Percentiles rank a stretch among this genome's conserved stretches.
Evolutionary conservation across 1,139 yeast genomes (phyloP).

Genomic region (Kodamaea anthophila): DNA sequence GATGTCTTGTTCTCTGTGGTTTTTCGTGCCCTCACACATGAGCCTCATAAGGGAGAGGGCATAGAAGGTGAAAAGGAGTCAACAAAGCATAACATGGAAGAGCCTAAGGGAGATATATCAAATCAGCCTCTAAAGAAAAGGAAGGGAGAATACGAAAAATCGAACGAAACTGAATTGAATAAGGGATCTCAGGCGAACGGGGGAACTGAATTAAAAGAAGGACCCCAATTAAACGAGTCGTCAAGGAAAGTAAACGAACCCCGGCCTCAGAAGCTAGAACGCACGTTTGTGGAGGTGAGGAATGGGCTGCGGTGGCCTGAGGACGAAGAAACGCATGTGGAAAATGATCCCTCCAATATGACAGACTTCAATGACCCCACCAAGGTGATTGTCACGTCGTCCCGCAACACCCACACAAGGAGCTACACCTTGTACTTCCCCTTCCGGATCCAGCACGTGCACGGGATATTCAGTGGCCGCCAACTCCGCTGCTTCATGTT

Average conservation of each 20-base stretch:
- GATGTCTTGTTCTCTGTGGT: slow-evolving; percentile 35
- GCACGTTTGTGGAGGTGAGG: slow-evolving; percentile 32
- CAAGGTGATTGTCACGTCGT: slow-evolving; percentile 29
- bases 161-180: no score
- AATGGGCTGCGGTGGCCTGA: slow-evolving; percentile 40
- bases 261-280: no score
- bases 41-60: slow-evolving; percentile 8
- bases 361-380: slow-evolving; percentile 44
- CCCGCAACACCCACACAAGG: slow-evolving; percentile 9
- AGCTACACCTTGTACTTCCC: slow-evolving; percentile 34
- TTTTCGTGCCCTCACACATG: slow-evolving; percentile 23
- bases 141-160: neutral
- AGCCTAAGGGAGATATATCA: no score
- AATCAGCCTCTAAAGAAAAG: neutral
- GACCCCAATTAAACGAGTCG: no score
- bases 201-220: neutral
- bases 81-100: no score
- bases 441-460: slow-evolving; percentile 36
- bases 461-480: slow-evolving; percentile 27
- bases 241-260: no score
- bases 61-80: slow-evolving; percentile 4
- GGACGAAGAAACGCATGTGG: slow-evolving; percentile 21
- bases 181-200: neutral
- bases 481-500: slow-evolving; percentile 42
- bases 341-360: slow-evolving; percentile 22